Conservation (phyloP, 208 protist genomes). For the Leishmania amazonensis region DNA sequence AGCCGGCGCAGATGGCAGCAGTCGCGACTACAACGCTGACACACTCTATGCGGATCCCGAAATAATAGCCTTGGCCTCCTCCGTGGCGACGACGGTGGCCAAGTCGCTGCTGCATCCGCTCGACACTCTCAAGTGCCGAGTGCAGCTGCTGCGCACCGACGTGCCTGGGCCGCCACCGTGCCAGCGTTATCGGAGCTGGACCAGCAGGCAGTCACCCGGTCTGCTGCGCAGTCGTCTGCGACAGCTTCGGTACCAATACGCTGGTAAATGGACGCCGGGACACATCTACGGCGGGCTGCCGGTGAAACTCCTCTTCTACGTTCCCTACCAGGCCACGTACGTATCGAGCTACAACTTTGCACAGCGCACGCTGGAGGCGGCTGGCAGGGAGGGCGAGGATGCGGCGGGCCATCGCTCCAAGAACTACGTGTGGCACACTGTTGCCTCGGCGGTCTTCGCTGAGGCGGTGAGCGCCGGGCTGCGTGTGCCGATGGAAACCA, state of each 20-base stretch:
- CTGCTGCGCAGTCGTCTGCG: constrained; percentile 11
- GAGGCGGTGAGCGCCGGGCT: constrained; percentile 60
- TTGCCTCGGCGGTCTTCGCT: constrained; percentile 47
- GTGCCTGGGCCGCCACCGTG: background rate
- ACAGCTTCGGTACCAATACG: constrained; percentile 45
- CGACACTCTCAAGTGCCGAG: constrained; percentile 83
- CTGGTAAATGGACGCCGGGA: constrained; percentile 55
- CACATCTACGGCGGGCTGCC: constrained; percentile 80
- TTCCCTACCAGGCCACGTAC: constrained; percentile 81
- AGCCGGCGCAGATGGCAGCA: too few relatives aligned
- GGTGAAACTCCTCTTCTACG: constrained; percentile 70
- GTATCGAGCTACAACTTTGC: constrained; percentile 63
- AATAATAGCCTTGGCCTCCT: constrained; percentile 47
- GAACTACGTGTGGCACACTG: constrained; percentile 39
- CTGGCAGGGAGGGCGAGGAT: background rate
- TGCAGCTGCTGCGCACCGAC: constrained; percentile 52
- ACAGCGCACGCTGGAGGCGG: constrained; percentile 20
- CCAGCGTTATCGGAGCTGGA: background rate
- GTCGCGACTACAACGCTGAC: background rate
- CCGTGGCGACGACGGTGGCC: constrained; percentile 51
- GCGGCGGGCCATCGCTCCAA: background rate
- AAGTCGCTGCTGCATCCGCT: constrained; percentile 83
- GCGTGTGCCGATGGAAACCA: constrained; percentile 86
- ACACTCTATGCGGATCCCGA: constrained; percentile 15
- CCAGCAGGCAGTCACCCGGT: background rate